These are phyloP conservation scores for Penicillium parvum DNA, from an alignment of 495 filamentous ascomycete species.

Conservation along the genomic window DNA sequence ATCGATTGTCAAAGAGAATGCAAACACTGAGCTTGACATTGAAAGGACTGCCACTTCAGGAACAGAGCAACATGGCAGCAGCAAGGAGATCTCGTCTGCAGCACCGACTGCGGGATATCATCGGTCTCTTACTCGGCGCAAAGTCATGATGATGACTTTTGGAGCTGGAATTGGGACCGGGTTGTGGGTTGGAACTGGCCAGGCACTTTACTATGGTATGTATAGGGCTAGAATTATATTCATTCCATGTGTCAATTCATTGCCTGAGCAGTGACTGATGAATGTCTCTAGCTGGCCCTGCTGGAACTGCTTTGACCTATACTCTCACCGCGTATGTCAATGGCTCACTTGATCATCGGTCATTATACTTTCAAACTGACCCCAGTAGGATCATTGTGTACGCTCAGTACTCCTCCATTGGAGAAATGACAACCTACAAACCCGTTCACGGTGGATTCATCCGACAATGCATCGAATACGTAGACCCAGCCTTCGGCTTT, in stretches of 20 bases:
- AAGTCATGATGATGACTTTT: constrained; percentile 36
- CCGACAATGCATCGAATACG: constrained; percentile 26
- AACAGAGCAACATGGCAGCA: constrained; percentile 14
- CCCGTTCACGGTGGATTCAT: constrained; percentile 31
- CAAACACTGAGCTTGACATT: constrained; percentile 9
- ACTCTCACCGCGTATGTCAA: constrained; percentile 24
- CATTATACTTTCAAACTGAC: background rate
- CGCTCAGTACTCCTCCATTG: constrained; percentile 24
- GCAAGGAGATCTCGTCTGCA: constrained; percentile 5
- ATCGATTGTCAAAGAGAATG: constrained; percentile 2
- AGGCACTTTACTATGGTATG: constrained; percentile 26
- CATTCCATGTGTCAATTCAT: background rate
- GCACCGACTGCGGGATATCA: constrained; percentile 21
- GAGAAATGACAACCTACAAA: constrained; percentile 31
- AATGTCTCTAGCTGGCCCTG: constrained; percentile 23
- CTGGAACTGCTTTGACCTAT: constrained; percentile 23
- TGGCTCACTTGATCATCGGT: no score
- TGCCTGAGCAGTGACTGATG: background rate
- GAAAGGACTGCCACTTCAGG: constrained; percentile 14
- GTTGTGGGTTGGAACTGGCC: constrained; percentile 26
- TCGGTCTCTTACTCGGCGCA: constrained; percentile 24
- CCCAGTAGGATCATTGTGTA: constrained; percentile 24
- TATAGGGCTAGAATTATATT: no score
- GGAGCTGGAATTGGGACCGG: constrained; percentile 29
- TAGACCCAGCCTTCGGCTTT: constrained; percentile 28